Evolutionary conservation across 129 eudicot species (phyloP).

Genomic region (Flaveria ramosissima): DNA sequence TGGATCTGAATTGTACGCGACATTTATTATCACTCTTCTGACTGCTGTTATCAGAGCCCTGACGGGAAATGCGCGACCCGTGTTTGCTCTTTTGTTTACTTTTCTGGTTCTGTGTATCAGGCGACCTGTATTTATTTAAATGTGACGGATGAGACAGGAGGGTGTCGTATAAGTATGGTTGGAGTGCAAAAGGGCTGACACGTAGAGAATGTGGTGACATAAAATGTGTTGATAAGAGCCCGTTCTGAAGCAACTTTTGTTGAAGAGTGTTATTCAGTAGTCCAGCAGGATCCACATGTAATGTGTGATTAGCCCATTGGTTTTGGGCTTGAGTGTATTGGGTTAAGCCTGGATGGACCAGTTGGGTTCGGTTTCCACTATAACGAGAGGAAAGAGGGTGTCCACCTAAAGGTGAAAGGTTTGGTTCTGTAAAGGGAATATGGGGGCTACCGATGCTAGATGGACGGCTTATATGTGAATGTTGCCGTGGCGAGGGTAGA

Average conservation of each 20-base stretch:
- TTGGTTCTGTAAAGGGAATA: constrained; percentile 50
- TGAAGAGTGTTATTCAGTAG: constrained; percentile 57
- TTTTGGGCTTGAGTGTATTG: constrained; percentile 50
- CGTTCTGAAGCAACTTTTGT: constrained; percentile 63
- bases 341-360: constrained; percentile 46
- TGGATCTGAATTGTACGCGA: constrained; percentile 66
- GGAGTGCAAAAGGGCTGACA: constrained; percentile 56
- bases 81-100: constrained; percentile 57
- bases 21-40: constrained; percentile 54
- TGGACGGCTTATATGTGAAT: constrained; percentile 43
- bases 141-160: constrained; percentile 64
- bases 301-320: constrained; percentile 65
- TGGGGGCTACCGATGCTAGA: constrained; percentile 54
- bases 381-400: constrained; percentile 42
- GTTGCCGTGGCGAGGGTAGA: constrained; percentile 27
- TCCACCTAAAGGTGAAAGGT: constrained; percentile 51
- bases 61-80: constrained; percentile 57
- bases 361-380: constrained; percentile 51
- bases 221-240: constrained; percentile 51
- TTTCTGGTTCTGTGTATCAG: constrained; percentile 60
- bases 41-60: constrained; percentile 61
- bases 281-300: constrained; percentile 65
- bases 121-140: constrained; percentile 52
- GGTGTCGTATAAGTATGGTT: constrained; percentile 55
- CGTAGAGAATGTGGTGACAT: constrained; percentile 62